These are phyloP conservation scores for Penicillium sp. DNA, from an alignment of 2,329 filamentous ascomycete genomes.

Conservation along the genomic window DNA sequence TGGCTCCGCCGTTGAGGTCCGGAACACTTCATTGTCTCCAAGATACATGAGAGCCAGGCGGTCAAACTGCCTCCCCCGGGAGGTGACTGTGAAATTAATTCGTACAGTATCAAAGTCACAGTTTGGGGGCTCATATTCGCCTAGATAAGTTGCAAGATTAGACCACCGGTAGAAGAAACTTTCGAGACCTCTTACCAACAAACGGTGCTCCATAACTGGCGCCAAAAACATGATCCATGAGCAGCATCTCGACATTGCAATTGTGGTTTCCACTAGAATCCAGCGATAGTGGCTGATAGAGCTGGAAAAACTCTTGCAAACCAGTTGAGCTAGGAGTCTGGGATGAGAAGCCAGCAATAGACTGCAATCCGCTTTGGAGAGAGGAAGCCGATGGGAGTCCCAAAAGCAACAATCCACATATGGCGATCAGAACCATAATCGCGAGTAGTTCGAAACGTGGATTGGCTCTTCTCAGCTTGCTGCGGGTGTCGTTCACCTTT, in stretches of 20 bases:
- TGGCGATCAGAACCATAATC: background rate
- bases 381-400: background rate
- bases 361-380: background rate
- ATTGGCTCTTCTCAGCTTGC: background rate
- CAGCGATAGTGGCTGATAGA: conserved; percentile 62
- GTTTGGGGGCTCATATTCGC: conserved; percentile 62
- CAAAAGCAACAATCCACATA: background rate
- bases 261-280: conserved; percentile 34
- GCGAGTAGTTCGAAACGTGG: background rate
- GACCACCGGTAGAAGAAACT: background rate
- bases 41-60: conserved; percentile 73
- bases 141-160: conserved; percentile 35
- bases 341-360: background rate
- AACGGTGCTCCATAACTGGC: conserved; percentile 72
- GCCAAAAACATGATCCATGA: conserved; percentile 71
- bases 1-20: conserved; percentile 79
- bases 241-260: conserved; percentile 43
- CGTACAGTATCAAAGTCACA: conserved; percentile 72
- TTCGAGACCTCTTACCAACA: conserved; percentile 53
- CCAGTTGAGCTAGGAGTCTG: conserved; percentile 6
- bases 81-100: conserved; percentile 73
- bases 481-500: background rate
- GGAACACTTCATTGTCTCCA: conserved; percentile 74
- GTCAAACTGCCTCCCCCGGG: conserved; percentile 71
- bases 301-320: conserved; percentile 64